A percentile compares a stretch with the other conserved stretches of the same genome.
These are phyloP conservation scores for Podila clonocystis DNA, from an alignment of 192 early-diverging fungal genomes.

Conservation along the genomic window DNA sequence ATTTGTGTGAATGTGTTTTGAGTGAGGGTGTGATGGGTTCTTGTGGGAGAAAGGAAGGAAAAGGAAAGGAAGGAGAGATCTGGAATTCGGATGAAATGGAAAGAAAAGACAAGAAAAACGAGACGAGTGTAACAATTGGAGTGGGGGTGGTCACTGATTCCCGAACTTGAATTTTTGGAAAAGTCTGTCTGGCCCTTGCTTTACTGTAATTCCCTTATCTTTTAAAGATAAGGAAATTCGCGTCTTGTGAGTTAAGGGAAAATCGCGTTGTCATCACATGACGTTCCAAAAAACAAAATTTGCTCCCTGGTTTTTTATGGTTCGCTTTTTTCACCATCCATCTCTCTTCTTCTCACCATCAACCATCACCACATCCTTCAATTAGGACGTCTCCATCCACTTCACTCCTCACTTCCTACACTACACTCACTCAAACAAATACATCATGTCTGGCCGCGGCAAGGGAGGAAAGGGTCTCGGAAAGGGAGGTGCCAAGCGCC, in stretches of 20 bases:
- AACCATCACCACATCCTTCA: too few relatives aligned
- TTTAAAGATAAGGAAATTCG: too few relatives aligned
- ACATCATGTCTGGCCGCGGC: conserved; percentile 91
- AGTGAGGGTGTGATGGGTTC: neutral
- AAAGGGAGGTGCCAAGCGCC: conserved; percentile 99
- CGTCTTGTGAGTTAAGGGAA: too few relatives aligned
- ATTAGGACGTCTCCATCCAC: neutral
- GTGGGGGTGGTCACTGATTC: too few relatives aligned
- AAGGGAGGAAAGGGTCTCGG: conserved; percentile 98
- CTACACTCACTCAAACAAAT: neutral
- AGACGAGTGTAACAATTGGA: neutral
- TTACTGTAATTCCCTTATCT: too few relatives aligned
- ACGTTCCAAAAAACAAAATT: too few relatives aligned
- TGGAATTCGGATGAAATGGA: neutral
- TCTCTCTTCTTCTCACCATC: neutral
- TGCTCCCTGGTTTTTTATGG: neutral
- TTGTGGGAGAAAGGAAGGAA: neutral
- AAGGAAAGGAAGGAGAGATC: neutral
- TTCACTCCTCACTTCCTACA: too few relatives aligned
- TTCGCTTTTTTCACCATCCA: neutral
- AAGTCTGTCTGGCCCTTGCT: too few relatives aligned
- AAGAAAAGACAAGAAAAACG: neutral
- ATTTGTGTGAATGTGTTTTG: too few relatives aligned
- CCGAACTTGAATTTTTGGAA: too few relatives aligned
- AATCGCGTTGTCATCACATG: too few relatives aligned